Percentiles rank a stretch among this genome's conserved stretches.
phyloP scores from a whole-genome alignment of 2,329 filamentous ascomycete species.

The Lizonia empirigonia region DNA sequence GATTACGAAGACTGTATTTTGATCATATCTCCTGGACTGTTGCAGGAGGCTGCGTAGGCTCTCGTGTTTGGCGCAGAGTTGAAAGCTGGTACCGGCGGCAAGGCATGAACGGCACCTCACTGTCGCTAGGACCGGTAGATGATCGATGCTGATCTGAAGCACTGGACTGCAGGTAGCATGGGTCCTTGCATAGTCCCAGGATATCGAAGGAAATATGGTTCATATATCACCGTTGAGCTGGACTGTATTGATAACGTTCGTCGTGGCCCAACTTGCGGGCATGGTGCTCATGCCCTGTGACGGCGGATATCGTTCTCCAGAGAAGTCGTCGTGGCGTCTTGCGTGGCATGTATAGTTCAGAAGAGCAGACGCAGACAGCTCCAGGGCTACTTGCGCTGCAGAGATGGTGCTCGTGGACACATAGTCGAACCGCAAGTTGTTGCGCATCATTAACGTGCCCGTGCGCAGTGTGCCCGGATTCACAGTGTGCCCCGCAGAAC shows the following conservation, averaged over 20 bases:
- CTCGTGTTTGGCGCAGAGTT: background rate
- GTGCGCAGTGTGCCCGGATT: too few relatives aligned
- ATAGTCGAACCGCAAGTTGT: background rate
- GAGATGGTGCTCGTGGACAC: background rate
- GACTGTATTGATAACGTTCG: background rate
- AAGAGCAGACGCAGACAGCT: background rate
- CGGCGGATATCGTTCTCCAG: background rate
- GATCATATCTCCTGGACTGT: background rate
- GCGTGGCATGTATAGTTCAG: background rate
- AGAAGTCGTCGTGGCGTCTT: background rate
- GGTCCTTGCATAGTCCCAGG: background rate
- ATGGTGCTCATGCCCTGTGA: background rate
- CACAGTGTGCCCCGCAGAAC: too few relatives aligned
- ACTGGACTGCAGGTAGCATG: background rate
- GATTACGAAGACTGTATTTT: background rate
- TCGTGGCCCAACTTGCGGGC: background rate
- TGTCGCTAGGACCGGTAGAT: background rate
- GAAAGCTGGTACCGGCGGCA: background rate
- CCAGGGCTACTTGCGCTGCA: background rate
- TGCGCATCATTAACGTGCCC: background rate
- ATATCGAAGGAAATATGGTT: background rate
- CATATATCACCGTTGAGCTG: background rate
- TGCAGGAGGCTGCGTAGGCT: background rate
- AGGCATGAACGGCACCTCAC: slow-evolving; percentile 11
- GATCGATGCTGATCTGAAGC: background rate